These are phyloP conservation scores for Leishmania tropica DNA, from an alignment of 208 protist species.

Conservation along the genomic window DNA sequence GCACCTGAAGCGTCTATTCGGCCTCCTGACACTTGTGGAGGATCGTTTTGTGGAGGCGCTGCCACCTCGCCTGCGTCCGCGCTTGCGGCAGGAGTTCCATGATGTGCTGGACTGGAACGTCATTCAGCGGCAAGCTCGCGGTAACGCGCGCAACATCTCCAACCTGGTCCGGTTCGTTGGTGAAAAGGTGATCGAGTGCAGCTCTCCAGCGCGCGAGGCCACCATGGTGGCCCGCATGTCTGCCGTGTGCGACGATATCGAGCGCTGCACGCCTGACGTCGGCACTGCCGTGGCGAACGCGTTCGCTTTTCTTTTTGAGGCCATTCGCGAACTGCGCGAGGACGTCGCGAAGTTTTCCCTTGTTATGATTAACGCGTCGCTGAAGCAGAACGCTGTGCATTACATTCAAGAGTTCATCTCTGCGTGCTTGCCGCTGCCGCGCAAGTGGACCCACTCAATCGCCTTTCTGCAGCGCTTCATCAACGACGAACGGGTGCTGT, in stretches of 20 bases:
- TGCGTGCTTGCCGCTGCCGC: constrained; percentile 55
- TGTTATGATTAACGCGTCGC: constrained; percentile 50
- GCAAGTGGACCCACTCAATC: constrained; percentile 63
- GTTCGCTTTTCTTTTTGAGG: constrained; percentile 69
- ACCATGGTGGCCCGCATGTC: constrained; percentile 35
- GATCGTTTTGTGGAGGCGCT: constrained; percentile 67
- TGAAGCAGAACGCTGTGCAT: constrained; percentile 63
- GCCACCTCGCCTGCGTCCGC: constrained; percentile 60
- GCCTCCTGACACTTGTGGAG: constrained; percentile 53
- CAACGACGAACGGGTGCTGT: constrained; percentile 38
- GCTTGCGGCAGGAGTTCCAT: constrained; percentile 69
- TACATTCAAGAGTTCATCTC: constrained; percentile 78
- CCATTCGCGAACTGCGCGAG: constrained; percentile 56
- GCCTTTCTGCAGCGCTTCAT: constrained; percentile 57
- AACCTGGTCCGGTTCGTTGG: constrained; percentile 69
- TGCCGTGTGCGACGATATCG: constrained; percentile 47
- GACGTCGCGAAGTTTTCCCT: constrained; percentile 78
- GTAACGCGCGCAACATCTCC: constrained; percentile 51
- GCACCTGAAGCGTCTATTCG: constrained; percentile 46
- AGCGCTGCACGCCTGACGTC: constrained; percentile 50
- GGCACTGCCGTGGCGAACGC: constrained; percentile 66
- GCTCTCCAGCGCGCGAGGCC: constrained; percentile 60
- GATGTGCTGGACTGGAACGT: constrained; percentile 79
- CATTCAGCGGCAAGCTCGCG: constrained; percentile 42
- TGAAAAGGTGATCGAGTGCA: constrained; percentile 64